Percentiles rank a stretch among this genome's conserved stretches.
phyloP scores from a whole-genome alignment of 2,329 filamentous ascomycete genomes.

The Corynespora cassiicola region DNA sequence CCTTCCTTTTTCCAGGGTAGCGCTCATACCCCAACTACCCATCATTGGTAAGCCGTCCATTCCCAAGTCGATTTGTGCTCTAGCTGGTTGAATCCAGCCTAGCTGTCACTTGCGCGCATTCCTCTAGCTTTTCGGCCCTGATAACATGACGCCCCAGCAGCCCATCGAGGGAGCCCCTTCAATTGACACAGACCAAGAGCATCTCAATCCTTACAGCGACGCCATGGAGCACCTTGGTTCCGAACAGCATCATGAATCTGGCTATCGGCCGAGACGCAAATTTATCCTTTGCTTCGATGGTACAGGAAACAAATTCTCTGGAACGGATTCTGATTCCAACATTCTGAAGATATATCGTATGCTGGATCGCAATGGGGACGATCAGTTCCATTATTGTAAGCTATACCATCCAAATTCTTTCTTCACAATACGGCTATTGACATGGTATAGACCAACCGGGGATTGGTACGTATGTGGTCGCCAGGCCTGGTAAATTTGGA shows the following conservation, averaged over 20 bases:
- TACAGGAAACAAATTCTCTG: slow-evolving; percentile 51
- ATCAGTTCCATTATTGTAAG: slow-evolving; percentile 57
- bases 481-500: slow-evolving; percentile 55
- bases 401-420: slow-evolving; percentile 8
- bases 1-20: too few species aligned
- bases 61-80: too few species aligned
- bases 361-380: slow-evolving; percentile 67
- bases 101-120: too few species aligned
- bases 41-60: too few species aligned
- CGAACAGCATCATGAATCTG: slow-evolving; percentile 74
- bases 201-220: too few species aligned
- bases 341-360: slow-evolving; percentile 75
- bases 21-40: too few species aligned
- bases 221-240: slow-evolving; percentile 4
- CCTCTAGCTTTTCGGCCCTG: too few species aligned
- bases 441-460: slow-evolving; percentile 58
- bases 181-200: too few species aligned
- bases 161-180: too few species aligned
- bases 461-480: slow-evolving; percentile 76
- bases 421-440: background rate
- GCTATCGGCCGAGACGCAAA: too few species aligned
- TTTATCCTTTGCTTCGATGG: slow-evolving; percentile 61
- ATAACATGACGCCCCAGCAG: too few species aligned
- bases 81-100: too few species aligned
- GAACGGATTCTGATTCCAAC: slow-evolving; percentile 49